phyloP scores from a whole-genome alignment of 306 rosid genomes.

The Corylus avellana region DNA sequence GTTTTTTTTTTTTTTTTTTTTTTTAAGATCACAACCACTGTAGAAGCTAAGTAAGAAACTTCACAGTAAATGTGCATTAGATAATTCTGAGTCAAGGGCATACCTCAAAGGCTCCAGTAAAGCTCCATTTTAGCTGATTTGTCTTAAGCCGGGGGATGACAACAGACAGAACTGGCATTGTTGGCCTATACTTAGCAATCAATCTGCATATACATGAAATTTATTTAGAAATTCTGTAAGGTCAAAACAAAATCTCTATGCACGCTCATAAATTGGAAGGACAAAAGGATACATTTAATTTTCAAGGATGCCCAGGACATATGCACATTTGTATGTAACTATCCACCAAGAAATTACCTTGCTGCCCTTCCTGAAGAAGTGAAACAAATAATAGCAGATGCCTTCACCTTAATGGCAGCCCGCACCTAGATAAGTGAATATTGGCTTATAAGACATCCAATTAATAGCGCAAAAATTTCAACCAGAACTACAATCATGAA shows the following conservation, averaged over 20 bases:
- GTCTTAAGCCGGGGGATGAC: constrained; percentile 82
- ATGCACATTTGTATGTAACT: neutral
- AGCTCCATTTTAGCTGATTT: constrained; percentile 89
- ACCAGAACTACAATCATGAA: constrained; percentile 12
- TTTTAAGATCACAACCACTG: neutral
- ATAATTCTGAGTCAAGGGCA: constrained; percentile 17
- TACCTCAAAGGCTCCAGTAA: constrained; percentile 96
- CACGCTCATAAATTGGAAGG: neutral
- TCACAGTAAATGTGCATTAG: neutral
- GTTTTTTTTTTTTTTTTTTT: no score
- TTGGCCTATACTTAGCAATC: constrained; percentile 91
- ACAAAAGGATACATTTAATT: constrained; percentile 6
- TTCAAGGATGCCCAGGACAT: constrained; percentile 8
- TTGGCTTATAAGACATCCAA: constrained; percentile 17
- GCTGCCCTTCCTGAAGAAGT: constrained; percentile 99
- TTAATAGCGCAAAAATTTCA: constrained; percentile 12
- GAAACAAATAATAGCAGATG: constrained; percentile 89
- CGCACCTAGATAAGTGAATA: constrained; percentile 65
- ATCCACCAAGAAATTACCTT: constrained; percentile 47
- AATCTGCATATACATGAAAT: constrained; percentile 51
- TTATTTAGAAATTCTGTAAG: neutral
- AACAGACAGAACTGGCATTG: constrained; percentile 93
- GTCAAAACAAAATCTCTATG: constrained; percentile 4
- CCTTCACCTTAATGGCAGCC: constrained; percentile 99
- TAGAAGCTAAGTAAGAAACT: neutral